Percentiles rank a stretch among this genome's conserved stretches.
These are phyloP conservation scores for Suillus tomentosus DNA, from an alignment of 768 basidiomycete species.

Conservation along the genomic window DNA sequence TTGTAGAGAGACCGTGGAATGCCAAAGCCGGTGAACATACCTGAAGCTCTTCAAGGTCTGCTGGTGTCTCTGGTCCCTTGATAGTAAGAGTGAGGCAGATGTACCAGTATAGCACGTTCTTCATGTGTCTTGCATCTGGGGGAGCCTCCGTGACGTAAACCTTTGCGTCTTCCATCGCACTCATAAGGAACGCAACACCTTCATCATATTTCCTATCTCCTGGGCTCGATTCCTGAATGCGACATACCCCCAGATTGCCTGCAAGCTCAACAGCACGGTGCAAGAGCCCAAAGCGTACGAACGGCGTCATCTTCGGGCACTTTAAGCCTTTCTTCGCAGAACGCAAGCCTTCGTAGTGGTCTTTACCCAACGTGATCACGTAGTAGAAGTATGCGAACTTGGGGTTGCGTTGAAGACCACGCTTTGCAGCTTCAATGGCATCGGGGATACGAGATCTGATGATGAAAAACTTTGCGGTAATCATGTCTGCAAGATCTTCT, in stretches of 20 bases:
- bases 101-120: slow-evolving; percentile 60
- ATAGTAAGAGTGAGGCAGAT: slow-evolving; percentile 54
- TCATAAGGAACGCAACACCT: slow-evolving; percentile 60
- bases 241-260: slow-evolving; percentile 52
- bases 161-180: slow-evolving; percentile 62
- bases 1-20: not conserved
- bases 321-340: slow-evolving; percentile 69
- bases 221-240: slow-evolving; percentile 45
- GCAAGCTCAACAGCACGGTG: slow-evolving; percentile 66
- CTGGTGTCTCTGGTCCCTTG: slow-evolving; percentile 50
- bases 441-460: slow-evolving; percentile 50
- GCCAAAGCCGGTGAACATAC: slow-evolving; percentile 31
- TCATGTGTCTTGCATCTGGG: slow-evolving; percentile 63
- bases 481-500: slow-evolving; percentile 58
- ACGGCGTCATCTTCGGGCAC: slow-evolving; percentile 53
- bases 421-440: slow-evolving; percentile 48
- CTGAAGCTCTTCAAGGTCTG: slow-evolving; percentile 52
- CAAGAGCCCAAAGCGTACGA: slow-evolving; percentile 56
- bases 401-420: slow-evolving; percentile 55
- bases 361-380: slow-evolving; percentile 51
- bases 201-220: slow-evolving; percentile 54
- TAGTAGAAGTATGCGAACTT: slow-evolving; percentile 67
- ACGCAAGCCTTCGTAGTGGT: slow-evolving; percentile 53
- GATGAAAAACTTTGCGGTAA: slow-evolving; percentile 63
- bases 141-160: slow-evolving; percentile 56